Evolutionary conservation across 257 asterid species (phyloP).

Genomic region (Linderniella brevidens): DNA sequence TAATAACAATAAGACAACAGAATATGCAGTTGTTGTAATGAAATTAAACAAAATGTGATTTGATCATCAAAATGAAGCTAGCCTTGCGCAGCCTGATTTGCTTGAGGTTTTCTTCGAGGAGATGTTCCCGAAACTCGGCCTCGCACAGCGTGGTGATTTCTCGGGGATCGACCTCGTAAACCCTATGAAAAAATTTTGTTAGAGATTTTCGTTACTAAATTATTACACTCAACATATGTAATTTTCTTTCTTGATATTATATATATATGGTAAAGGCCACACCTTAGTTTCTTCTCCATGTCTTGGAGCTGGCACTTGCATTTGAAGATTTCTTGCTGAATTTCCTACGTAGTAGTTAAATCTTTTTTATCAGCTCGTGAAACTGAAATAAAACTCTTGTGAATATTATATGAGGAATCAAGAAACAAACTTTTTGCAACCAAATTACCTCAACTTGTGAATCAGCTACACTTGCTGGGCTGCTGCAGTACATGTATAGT

Average conservation of each 20-base stretch:
- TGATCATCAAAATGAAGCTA: constrained; percentile 4
- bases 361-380: no score
- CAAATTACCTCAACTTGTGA: constrained; percentile 49
- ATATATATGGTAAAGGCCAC: not conserved
- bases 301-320: constrained; percentile 53
- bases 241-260: not conserved
- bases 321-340: constrained; percentile 49
- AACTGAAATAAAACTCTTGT: no score
- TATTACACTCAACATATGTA: no score
- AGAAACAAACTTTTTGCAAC: not conserved
- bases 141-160: constrained; percentile 43
- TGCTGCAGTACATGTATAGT: constrained; percentile 9
- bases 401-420: no score
- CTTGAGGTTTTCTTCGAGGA: constrained; percentile 53
- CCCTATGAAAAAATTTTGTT: constrained; percentile 16
- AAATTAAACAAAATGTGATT: no score
- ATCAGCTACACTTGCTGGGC: constrained; percentile 35
- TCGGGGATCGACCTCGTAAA: constrained; percentile 51
- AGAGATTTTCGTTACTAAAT: not conserved
- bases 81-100: constrained; percentile 55
- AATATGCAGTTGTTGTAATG: not conserved
- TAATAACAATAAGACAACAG: not conserved
- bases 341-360: constrained; percentile 24
- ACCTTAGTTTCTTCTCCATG: constrained; percentile 61
- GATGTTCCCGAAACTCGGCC: constrained; percentile 63